phyloP scores from a whole-genome alignment of 2,329 filamentous ascomycete genomes.

The Escovopsis sp. region DNA sequence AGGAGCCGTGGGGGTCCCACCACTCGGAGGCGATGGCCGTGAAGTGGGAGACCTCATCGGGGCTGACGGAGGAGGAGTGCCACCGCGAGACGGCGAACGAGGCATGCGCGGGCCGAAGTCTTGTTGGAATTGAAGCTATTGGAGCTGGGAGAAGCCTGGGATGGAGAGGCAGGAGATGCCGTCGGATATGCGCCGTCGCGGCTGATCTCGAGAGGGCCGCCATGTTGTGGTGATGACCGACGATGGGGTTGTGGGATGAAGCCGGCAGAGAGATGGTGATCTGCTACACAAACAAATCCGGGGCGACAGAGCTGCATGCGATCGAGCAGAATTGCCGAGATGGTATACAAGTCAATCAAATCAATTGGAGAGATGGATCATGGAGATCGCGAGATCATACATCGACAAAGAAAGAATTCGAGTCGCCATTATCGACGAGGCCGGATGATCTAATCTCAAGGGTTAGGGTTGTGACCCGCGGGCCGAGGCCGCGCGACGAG shows the following conservation, averaged over 20 bases:
- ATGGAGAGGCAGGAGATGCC: background rate
- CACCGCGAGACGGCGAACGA: constrained; percentile 1
- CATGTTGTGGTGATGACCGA: constrained; percentile 1
- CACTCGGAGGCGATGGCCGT: constrained; percentile 81
- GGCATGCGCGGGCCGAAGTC: background rate
- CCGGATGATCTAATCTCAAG: background rate
- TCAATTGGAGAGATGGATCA: no score
- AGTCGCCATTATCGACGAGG: background rate
- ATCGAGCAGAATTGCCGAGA: no score
- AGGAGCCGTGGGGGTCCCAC: constrained; percentile 95
- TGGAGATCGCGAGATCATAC: no score
- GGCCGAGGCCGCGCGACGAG: no score
- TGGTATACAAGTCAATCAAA: no score
- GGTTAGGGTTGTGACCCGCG: background rate
- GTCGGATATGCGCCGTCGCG: background rate
- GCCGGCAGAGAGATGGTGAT: no score
- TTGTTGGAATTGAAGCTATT: background rate
- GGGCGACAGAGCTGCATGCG: no score
- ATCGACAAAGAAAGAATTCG: no score
- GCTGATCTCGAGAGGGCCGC: constrained; percentile 6
- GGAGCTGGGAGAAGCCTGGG: background rate
- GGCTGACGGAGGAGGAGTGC: constrained; percentile 52
- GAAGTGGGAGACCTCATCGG: constrained; percentile 86
- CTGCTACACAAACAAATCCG: no score
- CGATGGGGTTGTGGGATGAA: no score